Percentiles rank a stretch among this genome's conserved stretches.
phyloP scores from a whole-genome alignment of 495 filamentous ascomycete genomes.

The Haplographium delicatum region DNA sequence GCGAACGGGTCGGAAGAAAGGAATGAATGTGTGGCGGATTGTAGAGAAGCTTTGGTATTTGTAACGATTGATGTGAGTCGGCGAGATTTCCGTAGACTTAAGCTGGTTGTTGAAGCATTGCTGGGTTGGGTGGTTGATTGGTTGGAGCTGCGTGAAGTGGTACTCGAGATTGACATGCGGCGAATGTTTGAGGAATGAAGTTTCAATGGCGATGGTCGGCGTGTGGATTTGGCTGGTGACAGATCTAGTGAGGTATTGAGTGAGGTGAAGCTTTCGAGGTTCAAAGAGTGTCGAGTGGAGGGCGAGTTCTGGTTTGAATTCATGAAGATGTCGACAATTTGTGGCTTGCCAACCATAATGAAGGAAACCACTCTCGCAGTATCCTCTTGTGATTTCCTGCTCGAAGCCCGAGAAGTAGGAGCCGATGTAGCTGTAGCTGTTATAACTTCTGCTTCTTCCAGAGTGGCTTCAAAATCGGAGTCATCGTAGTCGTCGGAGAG shows the following conservation, averaged over 20 bases:
- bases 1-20: conserved; percentile 21
- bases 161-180: conserved; percentile 13
- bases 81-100: conserved; percentile 10
- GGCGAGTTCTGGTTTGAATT: conserved; percentile 2
- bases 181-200: conserved; percentile 12
- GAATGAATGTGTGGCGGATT: conserved; percentile 12
- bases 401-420: conserved; percentile 16
- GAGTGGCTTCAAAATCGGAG: conserved; percentile 18
- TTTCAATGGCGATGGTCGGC: conserved; percentile 19
- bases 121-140: neutral
- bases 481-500: conserved; percentile 24
- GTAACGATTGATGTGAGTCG: conserved; percentile 6
- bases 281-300: conserved; percentile 6
- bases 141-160: conserved; percentile 4
- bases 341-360: conserved; percentile 20
- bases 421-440: neutral
- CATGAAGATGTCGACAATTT: conserved; percentile 21
- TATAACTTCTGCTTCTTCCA: neutral
- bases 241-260: neutral
- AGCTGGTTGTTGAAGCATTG: neutral
- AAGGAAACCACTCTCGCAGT: conserved; percentile 22
- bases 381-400: conserved; percentile 20
- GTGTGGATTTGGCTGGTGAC: conserved; percentile 5
- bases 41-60: conserved; percentile 1
- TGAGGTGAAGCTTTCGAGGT: conserved; percentile 6